phyloP scores from a whole-genome alignment of 257 asterid species.

The Jacaranda copaia region DNA sequence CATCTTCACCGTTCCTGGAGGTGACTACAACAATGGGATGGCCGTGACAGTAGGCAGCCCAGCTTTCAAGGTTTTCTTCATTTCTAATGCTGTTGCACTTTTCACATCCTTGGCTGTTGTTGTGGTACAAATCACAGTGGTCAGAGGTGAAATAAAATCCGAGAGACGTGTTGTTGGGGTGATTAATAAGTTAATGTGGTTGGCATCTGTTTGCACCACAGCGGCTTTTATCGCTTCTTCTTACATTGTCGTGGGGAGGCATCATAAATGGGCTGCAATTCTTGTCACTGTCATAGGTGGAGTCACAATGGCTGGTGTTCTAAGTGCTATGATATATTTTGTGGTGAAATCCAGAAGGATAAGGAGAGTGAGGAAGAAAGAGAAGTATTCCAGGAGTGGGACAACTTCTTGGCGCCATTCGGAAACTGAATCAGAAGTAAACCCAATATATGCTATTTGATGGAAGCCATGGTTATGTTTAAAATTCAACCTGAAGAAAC shows the following conservation, averaged over 20 bases:
- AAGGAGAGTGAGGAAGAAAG: constrained; percentile 65
- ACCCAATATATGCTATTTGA: constrained; percentile 77
- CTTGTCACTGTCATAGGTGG: constrained; percentile 64
- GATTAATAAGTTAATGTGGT: constrained; percentile 84
- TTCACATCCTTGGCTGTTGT: constrained; percentile 83
- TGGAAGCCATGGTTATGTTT: constrained; percentile 2
- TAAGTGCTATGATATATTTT: constrained; percentile 70
- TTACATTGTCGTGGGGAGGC: constrained; percentile 70
- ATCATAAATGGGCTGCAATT: constrained; percentile 66
- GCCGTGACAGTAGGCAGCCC: constrained; percentile 54
- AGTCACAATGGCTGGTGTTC: constrained; percentile 67
- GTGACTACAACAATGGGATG: constrained; percentile 59
- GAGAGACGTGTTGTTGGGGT: constrained; percentile 77
- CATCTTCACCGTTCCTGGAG: constrained; percentile 84
- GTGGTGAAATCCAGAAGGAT: constrained; percentile 69
- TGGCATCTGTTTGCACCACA: constrained; percentile 80
- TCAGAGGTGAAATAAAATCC: constrained; percentile 69
- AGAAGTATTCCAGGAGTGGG: constrained; percentile 60
- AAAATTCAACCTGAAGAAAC: not conserved
- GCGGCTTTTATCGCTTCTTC: constrained; percentile 76
- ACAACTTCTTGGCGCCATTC: constrained; percentile 50
- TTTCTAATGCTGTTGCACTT: constrained; percentile 72
- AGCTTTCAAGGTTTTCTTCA: constrained; percentile 67
- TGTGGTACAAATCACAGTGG: constrained; percentile 81
- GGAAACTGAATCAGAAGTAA: constrained; percentile 66